Percentiles rank a stretch among this genome's conserved stretches.
Evolutionary conservation across 2,329 filamentous ascomycete species (phyloP).

Genomic region (Neofusicoccum cordaticola): DNA sequence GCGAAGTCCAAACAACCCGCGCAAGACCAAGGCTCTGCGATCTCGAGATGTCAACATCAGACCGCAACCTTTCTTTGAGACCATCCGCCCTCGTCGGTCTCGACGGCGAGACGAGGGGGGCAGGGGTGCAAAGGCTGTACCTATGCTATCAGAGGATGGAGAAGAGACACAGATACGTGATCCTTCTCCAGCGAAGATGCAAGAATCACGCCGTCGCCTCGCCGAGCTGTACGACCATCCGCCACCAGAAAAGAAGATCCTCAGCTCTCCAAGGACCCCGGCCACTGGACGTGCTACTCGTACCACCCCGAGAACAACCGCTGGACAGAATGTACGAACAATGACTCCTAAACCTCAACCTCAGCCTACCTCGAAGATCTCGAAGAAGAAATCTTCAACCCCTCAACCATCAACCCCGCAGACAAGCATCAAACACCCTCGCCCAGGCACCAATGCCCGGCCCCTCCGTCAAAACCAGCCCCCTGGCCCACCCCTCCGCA

Average conservation of each 20-base stretch:
- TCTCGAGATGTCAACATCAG: background rate
- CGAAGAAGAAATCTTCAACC: background rate
- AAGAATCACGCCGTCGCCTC: conserved; percentile 13
- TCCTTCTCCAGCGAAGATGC: background rate
- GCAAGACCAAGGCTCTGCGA: background rate
- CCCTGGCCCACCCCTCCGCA: conserved; percentile 48
- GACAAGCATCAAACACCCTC: background rate
- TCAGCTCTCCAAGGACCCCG: conserved; percentile 2
- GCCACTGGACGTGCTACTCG: background rate
- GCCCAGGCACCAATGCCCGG: background rate
- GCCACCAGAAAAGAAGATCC: background rate
- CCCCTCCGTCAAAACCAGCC: background rate
- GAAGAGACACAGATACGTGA: conserved; percentile 7
- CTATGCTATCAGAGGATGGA: conserved; percentile 12
- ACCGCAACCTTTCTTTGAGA: background rate
- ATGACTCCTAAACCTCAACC: background rate
- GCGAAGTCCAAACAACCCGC: background rate
- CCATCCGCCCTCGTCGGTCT: background rate
- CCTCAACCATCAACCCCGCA: background rate
- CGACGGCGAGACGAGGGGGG: background rate
- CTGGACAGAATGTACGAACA: background rate
- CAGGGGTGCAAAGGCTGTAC: conserved; percentile 9
- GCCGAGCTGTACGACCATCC: conserved; percentile 2
- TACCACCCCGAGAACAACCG: background rate
- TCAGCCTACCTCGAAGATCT: background rate